Conservation (phyloP, 345 rosid genomes). For the Anacardium occidentale region DNA sequence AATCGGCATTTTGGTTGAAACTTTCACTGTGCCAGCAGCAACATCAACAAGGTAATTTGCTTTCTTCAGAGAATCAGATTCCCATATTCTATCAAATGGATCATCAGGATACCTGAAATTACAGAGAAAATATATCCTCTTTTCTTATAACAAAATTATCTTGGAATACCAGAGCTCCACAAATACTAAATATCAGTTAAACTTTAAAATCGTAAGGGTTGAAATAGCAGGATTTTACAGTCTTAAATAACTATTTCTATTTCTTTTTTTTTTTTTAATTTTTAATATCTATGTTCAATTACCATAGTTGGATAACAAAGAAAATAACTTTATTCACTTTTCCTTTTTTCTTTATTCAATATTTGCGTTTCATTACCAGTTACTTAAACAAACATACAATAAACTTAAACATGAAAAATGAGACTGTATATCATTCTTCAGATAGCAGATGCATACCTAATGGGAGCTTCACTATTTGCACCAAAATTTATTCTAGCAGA, state of each 20-base stretch:
- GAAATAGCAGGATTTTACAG: too few species aligned
- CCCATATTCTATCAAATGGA: slow-evolving; percentile 95
- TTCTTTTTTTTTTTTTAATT: too few species aligned
- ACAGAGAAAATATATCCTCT: slow-evolving; percentile 7
- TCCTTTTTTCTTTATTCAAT: not conserved
- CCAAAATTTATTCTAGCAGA: slow-evolving; percentile 97
- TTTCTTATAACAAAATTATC: not conserved
- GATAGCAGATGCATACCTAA: slow-evolving; percentile 52
- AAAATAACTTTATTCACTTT: not conserved
- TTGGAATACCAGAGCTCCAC: not conserved
- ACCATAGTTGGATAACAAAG: not conserved
- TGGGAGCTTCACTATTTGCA: slow-evolving; percentile 72
- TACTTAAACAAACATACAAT: slow-evolving; percentile 12
- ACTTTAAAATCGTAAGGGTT: not conserved
- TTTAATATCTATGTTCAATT: too few species aligned
- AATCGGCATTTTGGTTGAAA: slow-evolving; percentile 67
- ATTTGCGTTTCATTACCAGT: not conserved
- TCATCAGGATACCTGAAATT: slow-evolving; percentile 87
- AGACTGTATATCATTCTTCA: slow-evolving; percentile 10
- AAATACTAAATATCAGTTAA: slow-evolving; percentile 11
- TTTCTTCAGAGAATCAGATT: slow-evolving; percentile 71
- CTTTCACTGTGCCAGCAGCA: slow-evolving; percentile 74
- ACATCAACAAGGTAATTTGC: slow-evolving; percentile 96
- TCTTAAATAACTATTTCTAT: too few species aligned
- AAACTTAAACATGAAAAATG: not conserved